Percentiles rank a stretch among this genome's conserved stretches.
Conservation (phyloP, 2,329 filamentous ascomycete species). For the Ilyonectria mors-panacis region DNA sequence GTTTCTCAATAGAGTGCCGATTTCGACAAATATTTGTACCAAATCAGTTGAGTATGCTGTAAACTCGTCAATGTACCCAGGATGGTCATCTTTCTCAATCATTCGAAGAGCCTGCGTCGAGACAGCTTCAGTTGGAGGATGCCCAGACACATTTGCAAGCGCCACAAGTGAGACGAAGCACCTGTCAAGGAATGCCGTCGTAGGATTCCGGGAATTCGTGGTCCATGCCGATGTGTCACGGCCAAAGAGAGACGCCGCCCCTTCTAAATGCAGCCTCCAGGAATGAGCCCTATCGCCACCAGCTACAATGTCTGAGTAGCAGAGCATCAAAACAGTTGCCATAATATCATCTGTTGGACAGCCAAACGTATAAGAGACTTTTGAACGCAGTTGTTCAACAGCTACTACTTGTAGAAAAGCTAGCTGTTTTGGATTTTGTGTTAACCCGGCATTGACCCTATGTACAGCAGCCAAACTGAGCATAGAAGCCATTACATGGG, state of each 20-base stretch:
- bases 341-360: conserved; percentile 2
- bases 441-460: conserved; percentile 5
- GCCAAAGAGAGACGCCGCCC: conserved; percentile 9
- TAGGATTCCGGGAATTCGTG: background rate
- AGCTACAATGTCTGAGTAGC: conserved; percentile 13
- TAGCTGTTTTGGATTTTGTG: conserved; percentile 1
- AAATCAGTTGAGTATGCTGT: conserved; percentile 11
- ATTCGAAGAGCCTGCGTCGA: conserved; percentile 1
- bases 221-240: background rate
- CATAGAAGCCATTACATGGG: conserved; percentile 10
- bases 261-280: conserved; percentile 21
- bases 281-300: conserved; percentile 5
- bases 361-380: background rate
- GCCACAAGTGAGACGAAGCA: conserved; percentile 22
- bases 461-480: conserved; percentile 14
- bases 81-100: background rate
- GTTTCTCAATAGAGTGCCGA: background rate
- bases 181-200: conserved; percentile 4
- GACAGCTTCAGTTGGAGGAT: background rate
- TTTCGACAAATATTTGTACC: background rate
- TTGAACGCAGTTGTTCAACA: conserved; percentile 1
- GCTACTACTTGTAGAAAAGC: conserved; percentile 1
- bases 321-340: conserved; percentile 11
- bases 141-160: conserved; percentile 11
- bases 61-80: conserved; percentile 9